Evolutionary conservation across 257 asterid species (phyloP).

Genomic region (Pogostemon cablin): DNA sequence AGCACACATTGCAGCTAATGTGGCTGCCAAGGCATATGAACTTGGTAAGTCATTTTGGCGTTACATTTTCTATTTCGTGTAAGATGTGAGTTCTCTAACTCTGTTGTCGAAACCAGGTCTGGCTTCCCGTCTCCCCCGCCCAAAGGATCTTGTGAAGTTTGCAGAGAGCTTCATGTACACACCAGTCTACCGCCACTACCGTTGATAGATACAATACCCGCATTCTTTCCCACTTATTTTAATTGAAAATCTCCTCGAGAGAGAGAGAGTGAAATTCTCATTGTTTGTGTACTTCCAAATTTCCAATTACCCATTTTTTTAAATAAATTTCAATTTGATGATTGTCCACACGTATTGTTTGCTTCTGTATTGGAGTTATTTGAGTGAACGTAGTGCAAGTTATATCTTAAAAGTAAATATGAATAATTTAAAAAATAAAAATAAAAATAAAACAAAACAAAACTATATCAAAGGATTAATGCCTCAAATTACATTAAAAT

Average conservation of each 20-base stretch:
- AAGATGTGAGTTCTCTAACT: background rate
- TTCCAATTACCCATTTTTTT: no score
- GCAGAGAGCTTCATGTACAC: constrained; percentile 98
- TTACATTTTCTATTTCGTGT: background rate
- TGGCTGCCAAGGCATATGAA: constrained; percentile 94
- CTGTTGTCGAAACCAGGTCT: constrained; percentile 51
- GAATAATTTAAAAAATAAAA: no score
- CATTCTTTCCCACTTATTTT: background rate
- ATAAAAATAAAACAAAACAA: no score
- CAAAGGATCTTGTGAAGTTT: constrained; percentile 69
- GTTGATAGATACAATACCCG: constrained; percentile 32
- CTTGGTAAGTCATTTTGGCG: constrained; percentile 65
- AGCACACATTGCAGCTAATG: constrained; percentile 86
- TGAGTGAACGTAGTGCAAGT: no score
- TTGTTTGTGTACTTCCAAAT: no score
- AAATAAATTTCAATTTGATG: no score
- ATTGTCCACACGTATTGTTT: no score
- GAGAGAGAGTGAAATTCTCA: no score
- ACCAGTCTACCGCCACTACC: constrained; percentile 76
- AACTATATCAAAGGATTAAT: background rate
- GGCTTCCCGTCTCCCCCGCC: constrained; percentile 91
- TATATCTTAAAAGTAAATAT: no score
- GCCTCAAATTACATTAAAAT: background rate
- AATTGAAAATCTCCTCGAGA: no score
- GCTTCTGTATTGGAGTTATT: no score